A percentile compares a stretch with the other conserved stretches of the same genome.
Conservation (phyloP, 2,329 filamentous ascomycete species). For the Beauveria australis region DNA sequence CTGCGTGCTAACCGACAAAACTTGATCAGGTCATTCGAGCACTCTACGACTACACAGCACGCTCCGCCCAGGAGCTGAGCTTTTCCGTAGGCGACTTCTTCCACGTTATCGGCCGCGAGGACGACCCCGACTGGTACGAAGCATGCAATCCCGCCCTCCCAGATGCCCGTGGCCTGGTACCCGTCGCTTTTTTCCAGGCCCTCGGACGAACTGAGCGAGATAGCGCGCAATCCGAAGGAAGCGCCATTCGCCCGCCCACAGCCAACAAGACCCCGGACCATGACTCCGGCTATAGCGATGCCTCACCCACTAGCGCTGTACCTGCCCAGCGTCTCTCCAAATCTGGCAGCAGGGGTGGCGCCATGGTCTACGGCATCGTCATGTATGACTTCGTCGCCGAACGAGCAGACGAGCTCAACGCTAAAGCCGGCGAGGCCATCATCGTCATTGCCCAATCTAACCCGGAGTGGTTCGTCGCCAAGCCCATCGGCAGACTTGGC, state of each 20-base stretch:
- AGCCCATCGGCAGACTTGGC: constrained; percentile 95
- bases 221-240: constrained; percentile 61
- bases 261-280: constrained; percentile 60
- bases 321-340: constrained; percentile 35
- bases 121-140: constrained; percentile 96
- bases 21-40: constrained; percentile 82
- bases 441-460: constrained; percentile 98
- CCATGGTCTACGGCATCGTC: constrained; percentile 94
- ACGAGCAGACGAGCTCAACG: constrained; percentile 89
- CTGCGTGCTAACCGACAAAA: background rate
- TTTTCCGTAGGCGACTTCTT: constrained; percentile 97
- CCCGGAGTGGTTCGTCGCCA: constrained; percentile 98
- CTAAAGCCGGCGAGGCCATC: constrained; percentile 90
- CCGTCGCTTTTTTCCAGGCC: constrained; percentile 86
- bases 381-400: constrained; percentile 96
- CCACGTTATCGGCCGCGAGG: constrained; percentile 91
- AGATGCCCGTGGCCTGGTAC: constrained; percentile 82
- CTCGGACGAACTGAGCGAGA: constrained; percentile 89
- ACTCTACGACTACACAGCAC: constrained; percentile 83
- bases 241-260: constrained; percentile 28
- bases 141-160: constrained; percentile 90
- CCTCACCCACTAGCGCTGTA: constrained; percentile 16
- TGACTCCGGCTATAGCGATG: constrained; percentile 71
- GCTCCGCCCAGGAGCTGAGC: constrained; percentile 68
- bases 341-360: constrained; percentile 50